Base-by-base conservation (phyloP, 179 eudicot species). In the Carnegiea gigantea region DNA sequence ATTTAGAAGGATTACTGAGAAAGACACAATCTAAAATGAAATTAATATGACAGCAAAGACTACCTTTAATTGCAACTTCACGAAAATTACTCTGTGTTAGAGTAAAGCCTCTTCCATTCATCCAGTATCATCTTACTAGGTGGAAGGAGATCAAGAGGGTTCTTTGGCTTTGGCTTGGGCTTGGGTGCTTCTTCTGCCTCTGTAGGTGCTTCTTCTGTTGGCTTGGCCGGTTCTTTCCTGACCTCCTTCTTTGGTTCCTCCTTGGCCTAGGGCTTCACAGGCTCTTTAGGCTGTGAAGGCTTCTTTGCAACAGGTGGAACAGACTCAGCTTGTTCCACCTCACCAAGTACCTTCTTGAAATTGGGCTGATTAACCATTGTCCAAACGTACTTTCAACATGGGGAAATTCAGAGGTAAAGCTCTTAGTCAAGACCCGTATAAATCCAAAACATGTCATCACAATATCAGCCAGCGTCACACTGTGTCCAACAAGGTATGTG, bases 51-150 rank as follows among this genome's bases (percentile, higher is more conserved):
- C 17, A 51, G 57, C 57, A 51, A 21, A 3, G 38, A 13, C 26
- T 86, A 92, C 96, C 96, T 91, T 86, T 87, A 6, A 94, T 85
- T 28, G 98, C 98, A 81, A 94, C 98, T 81, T 92, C 98, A 75
- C 98, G 97, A 91, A 94, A 94, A 82, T 94, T 92, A 57, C 82
- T 92, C 91, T 46, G 98, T 94, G 86, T 94, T 94, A 10, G 98
- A 94, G 84, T 94, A 94, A 0, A 94, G 93, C 82, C 98, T 90
- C 89, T 94, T 94, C 98, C 98, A 94, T 1, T 94, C 98, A 91
- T 94, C 98, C 67, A 94, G 80, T 59, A 94, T 68, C 98, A 94
- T 94, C 87, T 77, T 88, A 84, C 98, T 94, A 4, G 97, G 98
- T 14, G 97, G 97, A 73, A 94, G 88, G 21, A 91, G 87, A 86